These are phyloP conservation scores for Hevea brasiliensis DNA, from an alignment of 345 rosid species.

Conservation along the genomic window DNA sequence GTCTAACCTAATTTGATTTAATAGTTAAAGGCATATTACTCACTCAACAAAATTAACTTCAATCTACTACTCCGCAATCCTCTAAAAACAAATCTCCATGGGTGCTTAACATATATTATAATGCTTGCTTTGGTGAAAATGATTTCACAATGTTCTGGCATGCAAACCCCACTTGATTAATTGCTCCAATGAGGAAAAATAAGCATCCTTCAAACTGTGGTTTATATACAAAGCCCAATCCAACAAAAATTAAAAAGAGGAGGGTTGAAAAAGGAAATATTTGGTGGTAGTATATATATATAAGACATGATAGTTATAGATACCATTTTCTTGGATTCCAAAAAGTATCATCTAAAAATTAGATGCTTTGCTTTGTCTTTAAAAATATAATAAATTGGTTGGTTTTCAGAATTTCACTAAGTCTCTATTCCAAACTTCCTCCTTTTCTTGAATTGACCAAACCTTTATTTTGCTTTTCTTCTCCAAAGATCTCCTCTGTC, in stretches of 20 bases:
- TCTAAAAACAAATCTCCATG: too few relatives aligned
- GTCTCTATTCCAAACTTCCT: slow-evolving; percentile 21
- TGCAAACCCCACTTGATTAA: slow-evolving; percentile 22
- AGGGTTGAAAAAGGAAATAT: too few relatives aligned
- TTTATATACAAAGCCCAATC: too few relatives aligned
- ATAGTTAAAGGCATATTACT: too few relatives aligned
- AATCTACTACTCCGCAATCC: too few relatives aligned
- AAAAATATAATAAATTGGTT: slow-evolving; percentile 11
- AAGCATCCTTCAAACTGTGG: not conserved
- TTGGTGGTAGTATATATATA: slow-evolving; percentile 10
- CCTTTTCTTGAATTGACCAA: slow-evolving; percentile 31
- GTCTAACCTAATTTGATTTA: too few relatives aligned
- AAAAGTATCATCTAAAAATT: slow-evolving; percentile 1
- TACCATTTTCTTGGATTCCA: slow-evolving; percentile 21
- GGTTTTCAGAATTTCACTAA: slow-evolving; percentile 11
- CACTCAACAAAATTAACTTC: too few relatives aligned
- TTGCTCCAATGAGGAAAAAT: slow-evolving; percentile 1
- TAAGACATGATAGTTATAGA: not conserved
- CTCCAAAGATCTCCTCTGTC: not conserved
- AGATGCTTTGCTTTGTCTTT: slow-evolving; percentile 28
- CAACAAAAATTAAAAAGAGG: too few relatives aligned
- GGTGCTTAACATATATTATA: too few relatives aligned
- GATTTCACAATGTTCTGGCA: slow-evolving; percentile 22
- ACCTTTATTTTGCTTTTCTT: not conserved
- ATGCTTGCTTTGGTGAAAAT: slow-evolving; percentile 7